These are phyloP conservation scores for Ogataea neopini DNA, from an alignment of 805 yeast genomes.

Conservation along the genomic window DNA sequence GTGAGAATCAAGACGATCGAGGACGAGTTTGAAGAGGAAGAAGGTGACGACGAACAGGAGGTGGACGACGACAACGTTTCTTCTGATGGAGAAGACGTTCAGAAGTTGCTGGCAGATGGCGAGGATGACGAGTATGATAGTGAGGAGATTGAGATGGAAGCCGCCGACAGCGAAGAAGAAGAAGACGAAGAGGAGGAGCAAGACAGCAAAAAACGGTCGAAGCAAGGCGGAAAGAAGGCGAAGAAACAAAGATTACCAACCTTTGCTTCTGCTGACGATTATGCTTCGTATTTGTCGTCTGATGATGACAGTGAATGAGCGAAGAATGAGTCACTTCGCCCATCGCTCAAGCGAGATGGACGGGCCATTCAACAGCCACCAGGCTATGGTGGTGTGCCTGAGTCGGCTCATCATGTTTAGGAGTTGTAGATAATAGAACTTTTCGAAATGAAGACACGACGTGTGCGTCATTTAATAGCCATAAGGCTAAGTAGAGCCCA, in stretches of 20 bases:
- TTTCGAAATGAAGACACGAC: too few relatives aligned
- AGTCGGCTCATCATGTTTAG: too few relatives aligned
- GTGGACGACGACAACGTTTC: constrained; percentile 27
- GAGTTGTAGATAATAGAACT: too few relatives aligned
- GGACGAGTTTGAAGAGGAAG: constrained; percentile 34
- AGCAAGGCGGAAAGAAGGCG: constrained; percentile 34
- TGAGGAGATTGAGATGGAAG: constrained; percentile 33
- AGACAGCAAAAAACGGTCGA: constrained; percentile 29
- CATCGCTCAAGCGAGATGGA: too few relatives aligned
- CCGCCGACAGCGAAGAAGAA: constrained; percentile 31
- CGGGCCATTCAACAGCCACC: too few relatives aligned
- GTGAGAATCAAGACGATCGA: constrained; percentile 29
- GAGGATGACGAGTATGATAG: constrained; percentile 24
- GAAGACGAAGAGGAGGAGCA: constrained; percentile 12
- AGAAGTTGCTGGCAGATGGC: constrained; percentile 23
- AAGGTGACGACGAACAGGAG: constrained; percentile 31
- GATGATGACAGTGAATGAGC: constrained; percentile 39
- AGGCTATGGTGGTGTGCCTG: too few relatives aligned
- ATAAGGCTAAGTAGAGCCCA: too few relatives aligned
- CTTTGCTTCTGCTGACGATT: constrained; percentile 88
- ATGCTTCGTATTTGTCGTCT: constrained; percentile 71
- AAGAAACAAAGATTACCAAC: constrained; percentile 72
- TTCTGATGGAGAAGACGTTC: constrained; percentile 31
- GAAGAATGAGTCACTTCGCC: too few relatives aligned
- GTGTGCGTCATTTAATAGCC: too few relatives aligned